Evolutionary conservation across 306 rosid genomes (phyloP), one percentile per base, ranked within the genome.

Genomic region (Trichosanthes cucumerina): DNA sequence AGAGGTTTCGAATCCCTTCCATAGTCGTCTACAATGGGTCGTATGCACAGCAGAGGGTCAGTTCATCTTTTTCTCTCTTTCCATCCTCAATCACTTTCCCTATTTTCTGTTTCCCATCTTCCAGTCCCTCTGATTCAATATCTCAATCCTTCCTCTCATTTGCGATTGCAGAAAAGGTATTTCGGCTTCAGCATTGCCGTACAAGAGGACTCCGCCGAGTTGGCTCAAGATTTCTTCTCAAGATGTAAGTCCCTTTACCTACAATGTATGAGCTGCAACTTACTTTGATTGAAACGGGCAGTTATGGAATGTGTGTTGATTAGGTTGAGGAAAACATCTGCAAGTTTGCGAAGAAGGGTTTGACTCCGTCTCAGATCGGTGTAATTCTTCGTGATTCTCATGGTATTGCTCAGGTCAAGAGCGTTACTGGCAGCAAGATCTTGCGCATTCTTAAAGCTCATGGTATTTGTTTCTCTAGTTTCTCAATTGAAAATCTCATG

Each of bases 291-390:
- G 77, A 31, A 46, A 24, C 14, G 57, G n/a, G 0, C 13, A 26
- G 56, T 71, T 44, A 1, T 71, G 28, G 13, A 74, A 53, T 53
- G 11, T 52, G 2, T 47, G 39, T 10, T 33, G 14, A 50, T 9
- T 46, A 89, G 89, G 93, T 89, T 82, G 91, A 86, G 19, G 93
- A 87, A 41, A 89, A 82, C 84, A 89, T 87, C 79, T 89, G 90
- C 81, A 91, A 91, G 76, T 91, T 89, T 31, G 91, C 93, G 1
- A 91, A 89, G 82, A 91, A 91, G 82, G 96, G 92, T 59, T 88
- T 79, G 96, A 92, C 77, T 13, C 77, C 77, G 26, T 72, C 77
- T 26, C 77, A 72, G 26, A 72, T 72, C 43, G 77, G 77, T 85
- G 96, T 88, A 16, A 86, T 91, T 85, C 90, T 89, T 80, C 93